Evolutionary conservation across 768 basidiomycete species (phyloP).

Genomic region (Clathrus columnatus): DNA sequence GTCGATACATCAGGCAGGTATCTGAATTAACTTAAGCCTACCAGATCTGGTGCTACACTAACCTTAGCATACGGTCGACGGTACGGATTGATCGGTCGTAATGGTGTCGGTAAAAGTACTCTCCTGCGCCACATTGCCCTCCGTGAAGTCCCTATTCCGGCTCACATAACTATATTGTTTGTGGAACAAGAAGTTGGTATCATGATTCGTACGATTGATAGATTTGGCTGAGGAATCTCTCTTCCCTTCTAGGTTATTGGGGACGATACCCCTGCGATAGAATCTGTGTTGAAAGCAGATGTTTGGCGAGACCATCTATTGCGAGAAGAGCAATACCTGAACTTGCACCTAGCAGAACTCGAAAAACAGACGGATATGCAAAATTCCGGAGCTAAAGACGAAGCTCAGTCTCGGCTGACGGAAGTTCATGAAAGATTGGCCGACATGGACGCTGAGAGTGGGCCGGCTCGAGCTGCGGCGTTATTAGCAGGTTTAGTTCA

Average conservation of each 20-base stretch:
- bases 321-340: slow-evolving; percentile 73
- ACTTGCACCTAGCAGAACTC: slow-evolving; percentile 60
- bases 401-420: slow-evolving; percentile 67
- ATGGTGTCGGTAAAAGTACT: slow-evolving; percentile 96
- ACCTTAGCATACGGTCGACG: slow-evolving; percentile 85
- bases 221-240: not conserved
- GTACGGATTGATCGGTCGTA: slow-evolving; percentile 87
- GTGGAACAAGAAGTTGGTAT: slow-evolving; percentile 87
- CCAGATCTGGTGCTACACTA: slow-evolving; percentile 73
- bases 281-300: slow-evolving; percentile 98
- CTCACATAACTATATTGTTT: slow-evolving; percentile 94
- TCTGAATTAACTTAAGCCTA: slow-evolving; percentile 8
- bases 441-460: slow-evolving; percentile 99
- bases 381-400: slow-evolving; percentile 76
- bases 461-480: slow-evolving; percentile 86
- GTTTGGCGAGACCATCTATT: slow-evolving; percentile 94
- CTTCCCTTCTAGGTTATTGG: slow-evolving; percentile 62
- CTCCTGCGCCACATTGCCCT: slow-evolving; percentile 89
- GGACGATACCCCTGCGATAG: slow-evolving; percentile 86
- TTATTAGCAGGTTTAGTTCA: slow-evolving; percentile 66
- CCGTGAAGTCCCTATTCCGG: slow-evolving; percentile 87
- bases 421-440: slow-evolving; percentile 86
- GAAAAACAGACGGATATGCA: slow-evolving; percentile 73
- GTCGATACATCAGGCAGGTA: slow-evolving; percentile 4
- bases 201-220: not conserved